These are phyloP conservation scores for Xylaria sp. DNA, from an alignment of 2,329 filamentous ascomycete genomes.

Conservation along the genomic window DNA sequence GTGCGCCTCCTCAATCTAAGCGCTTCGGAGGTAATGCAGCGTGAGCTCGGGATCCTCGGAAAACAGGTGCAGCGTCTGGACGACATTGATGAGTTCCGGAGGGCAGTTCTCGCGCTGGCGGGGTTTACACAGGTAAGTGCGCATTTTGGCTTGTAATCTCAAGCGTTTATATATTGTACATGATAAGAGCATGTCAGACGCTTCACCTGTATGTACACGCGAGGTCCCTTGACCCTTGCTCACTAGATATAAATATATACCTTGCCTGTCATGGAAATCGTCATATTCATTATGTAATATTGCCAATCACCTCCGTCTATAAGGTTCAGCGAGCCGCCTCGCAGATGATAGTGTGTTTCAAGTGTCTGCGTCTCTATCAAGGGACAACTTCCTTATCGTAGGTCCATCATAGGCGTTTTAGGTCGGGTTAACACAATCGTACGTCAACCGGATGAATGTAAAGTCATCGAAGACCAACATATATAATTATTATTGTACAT, in stretches of 20 bases:
- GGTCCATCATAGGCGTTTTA: neutral
- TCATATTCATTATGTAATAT: neutral
- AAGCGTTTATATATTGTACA: neutral
- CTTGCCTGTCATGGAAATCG: neutral
- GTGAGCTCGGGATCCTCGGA: neutral
- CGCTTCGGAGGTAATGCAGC: neutral
- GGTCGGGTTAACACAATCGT: neutral
- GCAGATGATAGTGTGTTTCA: neutral
- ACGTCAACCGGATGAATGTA: neutral
- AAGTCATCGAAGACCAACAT: neutral
- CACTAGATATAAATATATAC: neutral
- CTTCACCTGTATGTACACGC: neutral
- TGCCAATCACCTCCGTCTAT: neutral
- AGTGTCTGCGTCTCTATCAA: neutral
- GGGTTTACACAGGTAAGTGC: constrained; percentile 6
- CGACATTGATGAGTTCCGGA: constrained; percentile 13
- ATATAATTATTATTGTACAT: too few species aligned
- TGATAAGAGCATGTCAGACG: too few species aligned
- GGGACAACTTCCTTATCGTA: neutral
- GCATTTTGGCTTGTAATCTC: neutral
- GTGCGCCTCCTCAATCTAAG: neutral
- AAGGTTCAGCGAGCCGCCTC: neutral
- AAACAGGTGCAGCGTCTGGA: neutral
- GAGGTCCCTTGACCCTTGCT: too few species aligned
- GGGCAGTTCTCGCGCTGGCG: constrained; percentile 3